These are phyloP conservation scores for Sporopachydermia quercuum DNA, from an alignment of 805 yeast genomes.

Conservation along the genomic window DNA sequence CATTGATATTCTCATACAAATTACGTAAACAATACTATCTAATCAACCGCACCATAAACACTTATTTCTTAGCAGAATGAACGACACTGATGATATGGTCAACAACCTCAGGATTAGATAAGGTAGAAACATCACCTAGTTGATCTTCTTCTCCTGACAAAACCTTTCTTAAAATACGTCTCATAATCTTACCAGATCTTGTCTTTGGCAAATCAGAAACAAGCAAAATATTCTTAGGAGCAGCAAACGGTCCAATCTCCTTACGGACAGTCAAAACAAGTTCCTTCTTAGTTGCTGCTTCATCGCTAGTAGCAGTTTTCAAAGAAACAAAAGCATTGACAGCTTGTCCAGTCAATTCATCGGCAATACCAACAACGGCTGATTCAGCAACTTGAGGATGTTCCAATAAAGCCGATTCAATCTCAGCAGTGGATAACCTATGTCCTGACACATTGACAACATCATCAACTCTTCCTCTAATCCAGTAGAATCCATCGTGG, in stretches of 20 bases:
- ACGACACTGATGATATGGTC: constrained; percentile 46
- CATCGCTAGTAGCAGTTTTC: constrained; percentile 35
- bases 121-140: constrained; percentile 65
- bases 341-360: constrained; percentile 78
- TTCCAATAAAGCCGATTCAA: constrained; percentile 70
- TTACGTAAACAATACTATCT: too few relatives aligned
- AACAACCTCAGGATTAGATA: constrained; percentile 64
- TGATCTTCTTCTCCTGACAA: constrained; percentile 66
- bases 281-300: constrained; percentile 43
- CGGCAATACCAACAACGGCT: constrained; percentile 75
- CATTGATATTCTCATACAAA: too few relatives aligned
- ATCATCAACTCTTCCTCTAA: constrained; percentile 76
- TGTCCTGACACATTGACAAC: constrained; percentile 82
- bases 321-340: constrained; percentile 71
- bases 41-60: too few relatives aligned
- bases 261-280: constrained; percentile 56
- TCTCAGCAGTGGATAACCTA: constrained; percentile 78
- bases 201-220: constrained; percentile 76
- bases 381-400: constrained; percentile 57
- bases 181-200: constrained; percentile 77
- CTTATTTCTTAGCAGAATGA: constrained; percentile 12
- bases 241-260: constrained; percentile 78
- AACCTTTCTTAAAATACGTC: constrained; percentile 69
- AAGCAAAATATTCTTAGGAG: constrained; percentile 59
- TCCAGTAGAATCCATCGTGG: constrained; percentile 74